phyloP scores from a whole-genome alignment of 2,329 filamentous ascomycete species.

The Metarhizium album region DNA sequence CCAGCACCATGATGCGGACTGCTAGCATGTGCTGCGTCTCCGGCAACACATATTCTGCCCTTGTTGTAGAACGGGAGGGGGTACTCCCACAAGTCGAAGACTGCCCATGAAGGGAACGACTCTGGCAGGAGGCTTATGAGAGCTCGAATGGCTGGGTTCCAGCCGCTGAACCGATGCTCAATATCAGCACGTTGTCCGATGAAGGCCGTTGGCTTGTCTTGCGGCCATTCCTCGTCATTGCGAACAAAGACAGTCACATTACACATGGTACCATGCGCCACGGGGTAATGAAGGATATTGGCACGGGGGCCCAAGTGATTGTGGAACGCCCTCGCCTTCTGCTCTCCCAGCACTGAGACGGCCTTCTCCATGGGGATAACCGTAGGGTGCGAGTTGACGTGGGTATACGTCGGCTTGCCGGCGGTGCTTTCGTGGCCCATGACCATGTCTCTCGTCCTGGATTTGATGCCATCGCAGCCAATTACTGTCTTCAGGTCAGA shows the following conservation, averaged over 20 bases:
- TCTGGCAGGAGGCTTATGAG: constrained; percentile 2
- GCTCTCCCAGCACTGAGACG: not conserved
- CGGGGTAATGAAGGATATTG: constrained; percentile 2
- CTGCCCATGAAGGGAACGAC: constrained; percentile 7
- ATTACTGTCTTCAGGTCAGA: constrained; percentile 1
- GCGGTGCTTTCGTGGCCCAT: not conserved
- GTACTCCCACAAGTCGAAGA: constrained; percentile 9
- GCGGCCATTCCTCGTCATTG: constrained; percentile 3
- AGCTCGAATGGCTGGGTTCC: not conserved
- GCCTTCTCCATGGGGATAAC: constrained; percentile 5
- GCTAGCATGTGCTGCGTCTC: constrained; percentile 17
- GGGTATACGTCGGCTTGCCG: constrained; percentile 2
- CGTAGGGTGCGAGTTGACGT: constrained; percentile 1
- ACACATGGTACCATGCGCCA: not conserved
- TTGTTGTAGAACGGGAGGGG: constrained; percentile 7
- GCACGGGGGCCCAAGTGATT: constrained; percentile 3
- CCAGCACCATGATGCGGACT: constrained; percentile 16
- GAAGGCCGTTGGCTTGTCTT: not conserved
- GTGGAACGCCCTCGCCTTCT: not conserved
- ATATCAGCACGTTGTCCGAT: not conserved
- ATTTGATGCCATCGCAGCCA: constrained; percentile 8
- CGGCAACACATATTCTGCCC: constrained; percentile 11
- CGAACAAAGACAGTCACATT: constrained; percentile 4
- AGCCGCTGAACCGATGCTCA: not conserved
- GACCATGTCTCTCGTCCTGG: constrained; percentile 2